Evolutionary conservation across 495 filamentous ascomycete genomes (phyloP), one percentile per base, ranked within the genome.

Genomic region (Neurospora terricola): DNA sequence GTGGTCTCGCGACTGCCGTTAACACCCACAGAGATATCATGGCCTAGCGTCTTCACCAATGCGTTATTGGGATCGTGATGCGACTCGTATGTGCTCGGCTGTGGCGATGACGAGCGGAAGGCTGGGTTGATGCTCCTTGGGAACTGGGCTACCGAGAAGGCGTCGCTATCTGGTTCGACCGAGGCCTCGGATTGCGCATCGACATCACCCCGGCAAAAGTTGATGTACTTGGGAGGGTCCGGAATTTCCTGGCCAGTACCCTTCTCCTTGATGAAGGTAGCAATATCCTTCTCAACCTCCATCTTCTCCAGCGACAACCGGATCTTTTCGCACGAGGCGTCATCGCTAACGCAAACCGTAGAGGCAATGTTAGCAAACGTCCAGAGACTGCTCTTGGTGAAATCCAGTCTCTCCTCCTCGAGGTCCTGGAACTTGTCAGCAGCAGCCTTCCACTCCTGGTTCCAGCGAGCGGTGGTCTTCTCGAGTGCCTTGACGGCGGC

Each of bases 401-500:
- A 98, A 79, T 99, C 96, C 38, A 99, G 87, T 54, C 96, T 87
- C 83, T 99, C 96, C 80, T 98, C 96, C 82, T 99, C 96, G 11
- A 99, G 89, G 77, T 99, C 96, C 88, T 99, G 96, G 82, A 99
- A 99, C 88, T 98, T 98, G 89, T 99, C 96, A 79, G 96, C 97
- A 14, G 94, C 96, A 27, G 90, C 88, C 83, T 98, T 98, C 96
- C 96, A 99, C 78, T 98, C 94, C 75, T 93, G 87, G 77, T 99
- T 98, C 96, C 96, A 99, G 59, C 94, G 88, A 4, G 89, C 91
- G 11, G 96, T 99, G 0, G 96, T 99, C 74, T 97, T 96, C 78
- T 98, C 94, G n/a, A 99, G 87, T 0, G 90, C 86, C 78, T 98
- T 97, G 38, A 98, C 90, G 1, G 96, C 93, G 34, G 88, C 87